These are phyloP conservation scores for Grosmannia huntii DNA, from an alignment of 2,329 filamentous ascomycete genomes.

Conservation along the genomic window DNA sequence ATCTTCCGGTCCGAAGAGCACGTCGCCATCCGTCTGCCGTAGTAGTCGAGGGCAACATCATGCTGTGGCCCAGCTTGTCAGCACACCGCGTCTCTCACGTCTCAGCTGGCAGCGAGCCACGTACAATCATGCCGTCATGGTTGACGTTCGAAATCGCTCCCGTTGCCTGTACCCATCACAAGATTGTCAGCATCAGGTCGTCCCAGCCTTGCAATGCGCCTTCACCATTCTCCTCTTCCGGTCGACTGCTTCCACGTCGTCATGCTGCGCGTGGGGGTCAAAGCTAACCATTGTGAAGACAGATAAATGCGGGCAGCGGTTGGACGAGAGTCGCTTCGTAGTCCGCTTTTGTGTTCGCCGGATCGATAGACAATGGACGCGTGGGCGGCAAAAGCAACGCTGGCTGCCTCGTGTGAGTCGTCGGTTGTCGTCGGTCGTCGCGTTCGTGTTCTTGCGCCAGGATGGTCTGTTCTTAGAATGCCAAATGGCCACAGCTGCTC, in stretches of 20 bases:
- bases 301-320: neutral
- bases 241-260: neutral
- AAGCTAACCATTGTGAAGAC: neutral
- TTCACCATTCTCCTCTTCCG: no score
- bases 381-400: neutral
- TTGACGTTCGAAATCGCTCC: constrained; percentile 68
- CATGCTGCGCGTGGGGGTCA: neutral
- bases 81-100: neutral
- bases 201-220: neutral
- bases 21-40: constrained; percentile 87
- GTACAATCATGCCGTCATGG: constrained; percentile 99
- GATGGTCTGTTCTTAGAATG: neutral
- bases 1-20: constrained; percentile 98
- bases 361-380: neutral
- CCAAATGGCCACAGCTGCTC: neutral
- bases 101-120: constrained; percentile 18
- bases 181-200: neutral
- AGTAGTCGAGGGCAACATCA: constrained; percentile 97
- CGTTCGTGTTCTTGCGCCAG: neutral
- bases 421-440: neutral
- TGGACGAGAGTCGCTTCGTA: neutral
- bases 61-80: constrained; percentile 42
- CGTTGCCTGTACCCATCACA: constrained; percentile 18
- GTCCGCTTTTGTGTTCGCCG: neutral
- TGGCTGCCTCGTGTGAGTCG: neutral